Conservation (phyloP, 345 rosid species). For the Mangifera indica region DNA sequence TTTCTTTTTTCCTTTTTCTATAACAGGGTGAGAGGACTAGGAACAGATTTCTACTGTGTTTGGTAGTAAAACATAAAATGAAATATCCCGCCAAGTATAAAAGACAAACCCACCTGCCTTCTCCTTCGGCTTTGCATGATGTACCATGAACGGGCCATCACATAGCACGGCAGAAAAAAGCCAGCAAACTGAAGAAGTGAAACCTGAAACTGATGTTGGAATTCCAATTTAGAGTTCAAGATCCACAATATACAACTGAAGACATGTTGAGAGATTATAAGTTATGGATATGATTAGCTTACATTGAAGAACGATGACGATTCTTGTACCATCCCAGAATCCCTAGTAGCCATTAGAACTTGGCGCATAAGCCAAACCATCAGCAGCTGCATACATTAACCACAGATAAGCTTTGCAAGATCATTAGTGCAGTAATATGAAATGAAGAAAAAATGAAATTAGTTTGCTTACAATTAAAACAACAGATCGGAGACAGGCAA, state of each 20-base stretch:
- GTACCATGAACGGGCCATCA: constrained; percentile 58
- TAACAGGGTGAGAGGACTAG: neutral
- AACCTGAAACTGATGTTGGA: constrained; percentile 50
- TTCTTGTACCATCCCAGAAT: constrained; percentile 43
- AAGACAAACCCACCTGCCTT: constrained; percentile 34
- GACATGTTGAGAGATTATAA: neutral
- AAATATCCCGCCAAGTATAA: neutral
- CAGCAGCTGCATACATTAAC: constrained; percentile 41
- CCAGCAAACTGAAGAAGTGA: constrained; percentile 61
- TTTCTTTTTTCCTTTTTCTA: neutral
- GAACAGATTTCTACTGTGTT: neutral
- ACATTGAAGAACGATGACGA: constrained; percentile 46
- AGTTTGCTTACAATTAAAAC: constrained; percentile 46
- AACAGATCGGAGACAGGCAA: constrained; percentile 57
- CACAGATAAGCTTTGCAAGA: constrained; percentile 10
- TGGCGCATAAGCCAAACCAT: constrained; percentile 54
- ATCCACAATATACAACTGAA: neutral
- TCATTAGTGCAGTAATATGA: neutral
- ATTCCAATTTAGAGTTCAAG: constrained; percentile 10
- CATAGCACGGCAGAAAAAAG: constrained; percentile 60
- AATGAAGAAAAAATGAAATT: neutral
- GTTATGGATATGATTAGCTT: constrained; percentile 12
- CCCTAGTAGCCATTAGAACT: constrained; percentile 46
- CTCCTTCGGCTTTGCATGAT: constrained; percentile 50
- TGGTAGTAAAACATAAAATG: neutral